Percentiles rank a stretch among this genome's conserved stretches.
Evolutionary conservation across 768 basidiomycete genomes (phyloP).

Genomic region (Russula ochroleuca): DNA sequence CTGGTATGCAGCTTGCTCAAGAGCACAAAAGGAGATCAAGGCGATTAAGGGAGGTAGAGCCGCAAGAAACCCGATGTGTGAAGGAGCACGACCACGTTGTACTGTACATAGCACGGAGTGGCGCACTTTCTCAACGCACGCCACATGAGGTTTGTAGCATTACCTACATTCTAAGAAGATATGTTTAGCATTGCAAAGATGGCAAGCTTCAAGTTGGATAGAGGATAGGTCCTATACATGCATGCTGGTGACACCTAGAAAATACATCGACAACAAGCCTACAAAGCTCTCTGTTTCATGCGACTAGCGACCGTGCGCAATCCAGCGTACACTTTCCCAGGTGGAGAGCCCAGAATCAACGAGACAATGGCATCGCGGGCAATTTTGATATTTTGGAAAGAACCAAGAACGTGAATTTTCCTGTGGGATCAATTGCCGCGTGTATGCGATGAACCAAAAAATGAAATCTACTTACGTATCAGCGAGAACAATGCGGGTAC

Average conservation of each 20-base stretch:
- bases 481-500: constrained; percentile 96
- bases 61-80: not conserved
- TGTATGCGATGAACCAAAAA: constrained; percentile 26
- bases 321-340: constrained; percentile 90
- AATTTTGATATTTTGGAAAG: constrained; percentile 97
- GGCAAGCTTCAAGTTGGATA: too few relatives aligned
- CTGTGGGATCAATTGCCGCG: constrained; percentile 39
- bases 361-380: constrained; percentile 95
- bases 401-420: constrained; percentile 97
- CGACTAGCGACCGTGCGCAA: constrained; percentile 86
- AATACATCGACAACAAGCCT: constrained; percentile 25
- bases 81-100: not conserved
- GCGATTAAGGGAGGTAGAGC: not conserved
- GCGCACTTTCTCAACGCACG: constrained; percentile 2
- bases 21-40: constrained; percentile 33
- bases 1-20: constrained; percentile 43
- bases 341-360: constrained; percentile 90
- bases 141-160: not conserved
- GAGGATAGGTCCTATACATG: constrained; percentile 1
- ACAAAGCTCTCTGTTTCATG: constrained; percentile 89
- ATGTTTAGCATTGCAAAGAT: not conserved
- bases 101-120: not conserved
- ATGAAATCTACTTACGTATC: constrained; percentile 73
- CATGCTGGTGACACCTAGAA: constrained; percentile 1
- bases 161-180: not conserved